Base-by-base conservation (phyloP, 2,329 filamentous ascomycete species). In the Ambrosiella xylebori region DNA sequence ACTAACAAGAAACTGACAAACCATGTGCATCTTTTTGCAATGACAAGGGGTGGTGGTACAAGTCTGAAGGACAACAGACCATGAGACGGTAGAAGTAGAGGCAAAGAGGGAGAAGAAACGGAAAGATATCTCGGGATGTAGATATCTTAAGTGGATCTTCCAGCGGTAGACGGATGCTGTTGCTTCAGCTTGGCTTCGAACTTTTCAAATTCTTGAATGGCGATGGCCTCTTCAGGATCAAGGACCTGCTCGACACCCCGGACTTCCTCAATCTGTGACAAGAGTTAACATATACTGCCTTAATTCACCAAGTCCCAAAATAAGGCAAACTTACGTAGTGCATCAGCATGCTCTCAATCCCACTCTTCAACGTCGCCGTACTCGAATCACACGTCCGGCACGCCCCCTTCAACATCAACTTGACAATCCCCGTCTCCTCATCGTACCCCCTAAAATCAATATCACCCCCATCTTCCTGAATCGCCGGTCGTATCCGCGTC, bases 281-380 rank as follows among this genome's bases (percentile, higher is more conserved):
- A n/a, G 37, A 19, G 64, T 73, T 61, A 73, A 67, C 60, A 57
- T 55, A 13, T 8, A 15, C 41, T 19, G 8, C 11, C 19, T 53
- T 13, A 36, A 7, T 17, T 27, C 37, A 37, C 5, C 2, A 40
- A 35, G 15, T 6, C 55, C 19, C 7, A 45, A 11, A 51, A 40
- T 39, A 19, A 40, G 19, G 59, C 27, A 8, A 49, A 81, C 85
- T 79, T 70, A 89, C 86, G 70, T 93, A 93, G 70, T 91, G 88
- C 88, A 95, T 96, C 68, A 97, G 71, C 93, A 98, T 97, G 63
- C 87, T 88, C 76, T 98, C 93, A 64, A 98, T 98, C 6, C 93
- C 93, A 68, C 94, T 97, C 76, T 95, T 95, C 64, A 98, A 71
- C 37, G 93, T 98, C 40, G 96, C 90, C 0, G 93, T 97, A 69